Evolutionary conservation across 2,329 filamentous ascomycete genomes (phyloP).

Genomic region (Tolypocladium capitatum): DNA sequence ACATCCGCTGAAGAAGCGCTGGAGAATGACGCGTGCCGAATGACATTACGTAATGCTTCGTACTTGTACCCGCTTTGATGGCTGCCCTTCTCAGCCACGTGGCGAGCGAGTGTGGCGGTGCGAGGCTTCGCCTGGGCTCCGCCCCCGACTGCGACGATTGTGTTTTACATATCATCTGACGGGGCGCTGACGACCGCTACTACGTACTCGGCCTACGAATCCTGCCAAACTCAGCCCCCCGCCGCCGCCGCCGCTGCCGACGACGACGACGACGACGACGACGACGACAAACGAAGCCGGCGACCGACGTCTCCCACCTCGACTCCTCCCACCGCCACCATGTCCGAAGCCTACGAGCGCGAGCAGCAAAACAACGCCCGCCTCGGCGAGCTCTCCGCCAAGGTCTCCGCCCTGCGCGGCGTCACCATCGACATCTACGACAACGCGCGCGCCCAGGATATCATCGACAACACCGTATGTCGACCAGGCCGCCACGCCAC

Average conservation of each 20-base stretch:
- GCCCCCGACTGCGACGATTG: background rate
- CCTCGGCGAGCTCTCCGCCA: constrained; percentile 77
- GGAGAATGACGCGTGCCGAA: too few species aligned
- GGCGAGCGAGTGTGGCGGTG: too few species aligned
- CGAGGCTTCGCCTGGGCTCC: constrained; percentile 1
- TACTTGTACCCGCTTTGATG: too few species aligned
- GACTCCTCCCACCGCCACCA: constrained; percentile 17
- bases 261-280: background rate
- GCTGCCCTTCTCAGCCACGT: too few species aligned
- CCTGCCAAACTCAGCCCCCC: background rate
- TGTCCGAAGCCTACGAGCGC: constrained; percentile 69
- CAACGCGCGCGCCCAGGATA: constrained; percentile 74
- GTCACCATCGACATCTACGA: constrained; percentile 98
- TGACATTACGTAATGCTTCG: too few species aligned
- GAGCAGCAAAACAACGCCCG: constrained; percentile 90
- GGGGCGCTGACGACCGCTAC: background rate
- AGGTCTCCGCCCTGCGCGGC: constrained; percentile 82
- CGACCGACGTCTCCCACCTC: background rate
- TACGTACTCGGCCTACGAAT: background rate
- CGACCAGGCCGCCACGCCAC: background rate
- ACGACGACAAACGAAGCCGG: background rate
- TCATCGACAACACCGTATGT: constrained; percentile 75
- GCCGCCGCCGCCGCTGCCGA: background rate
- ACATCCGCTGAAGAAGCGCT: too few species aligned
- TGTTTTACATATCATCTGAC: background rate